Conservation (phyloP, 495 filamentous ascomycete species). For the Aspergillus campestris region DNA sequence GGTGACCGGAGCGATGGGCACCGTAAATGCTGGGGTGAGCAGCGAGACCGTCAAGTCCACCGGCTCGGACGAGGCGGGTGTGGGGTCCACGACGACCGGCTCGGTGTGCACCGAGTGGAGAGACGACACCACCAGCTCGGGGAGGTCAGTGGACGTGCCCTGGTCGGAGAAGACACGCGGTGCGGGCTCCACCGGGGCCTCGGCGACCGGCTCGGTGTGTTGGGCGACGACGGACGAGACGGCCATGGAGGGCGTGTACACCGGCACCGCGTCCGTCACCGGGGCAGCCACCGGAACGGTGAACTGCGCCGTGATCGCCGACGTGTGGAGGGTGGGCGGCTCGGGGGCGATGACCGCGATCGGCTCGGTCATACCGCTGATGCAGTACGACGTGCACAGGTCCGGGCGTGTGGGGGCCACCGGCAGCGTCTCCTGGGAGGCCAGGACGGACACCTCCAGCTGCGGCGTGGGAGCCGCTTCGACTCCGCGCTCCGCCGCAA, state of each 20-base stretch:
- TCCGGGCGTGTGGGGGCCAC: slow-evolving; percentile 20
- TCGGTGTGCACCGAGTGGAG: slow-evolving; percentile 42
- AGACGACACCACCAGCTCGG: slow-evolving; percentile 37
- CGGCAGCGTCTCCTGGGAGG: slow-evolving; percentile 32
- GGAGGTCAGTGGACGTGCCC: slow-evolving; percentile 6
- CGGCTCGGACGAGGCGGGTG: slow-evolving; percentile 19
- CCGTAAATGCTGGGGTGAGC: slow-evolving; percentile 26
- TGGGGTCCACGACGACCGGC: slow-evolving; percentile 27
- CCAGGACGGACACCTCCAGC: slow-evolving; percentile 28
- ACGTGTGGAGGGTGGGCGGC: slow-evolving; percentile 16
- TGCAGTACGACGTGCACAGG: slow-evolving; percentile 25
- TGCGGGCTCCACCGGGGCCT: slow-evolving; percentile 5
- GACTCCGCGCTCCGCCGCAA: slow-evolving; percentile 9
- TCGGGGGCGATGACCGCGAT: slow-evolving; percentile 15
- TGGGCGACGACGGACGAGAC: slow-evolving; percentile 18
- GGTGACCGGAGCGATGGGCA: slow-evolving; percentile 22
- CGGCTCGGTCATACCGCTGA: slow-evolving; percentile 24
- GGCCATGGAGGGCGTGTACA: slow-evolving; percentile 15
- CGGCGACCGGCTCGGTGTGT: slow-evolving; percentile 14
- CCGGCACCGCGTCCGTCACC: slow-evolving; percentile 13
- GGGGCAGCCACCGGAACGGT: slow-evolving; percentile 23
- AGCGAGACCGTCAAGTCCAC: slow-evolving; percentile 24
- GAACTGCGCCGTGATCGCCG: slow-evolving; percentile 22
- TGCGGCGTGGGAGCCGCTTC: slow-evolving; percentile 13
- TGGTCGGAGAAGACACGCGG: slow-evolving; percentile 9